Conservation (phyloP, 176 grass and related monocot species). For the Carex myosuroides region DNA sequence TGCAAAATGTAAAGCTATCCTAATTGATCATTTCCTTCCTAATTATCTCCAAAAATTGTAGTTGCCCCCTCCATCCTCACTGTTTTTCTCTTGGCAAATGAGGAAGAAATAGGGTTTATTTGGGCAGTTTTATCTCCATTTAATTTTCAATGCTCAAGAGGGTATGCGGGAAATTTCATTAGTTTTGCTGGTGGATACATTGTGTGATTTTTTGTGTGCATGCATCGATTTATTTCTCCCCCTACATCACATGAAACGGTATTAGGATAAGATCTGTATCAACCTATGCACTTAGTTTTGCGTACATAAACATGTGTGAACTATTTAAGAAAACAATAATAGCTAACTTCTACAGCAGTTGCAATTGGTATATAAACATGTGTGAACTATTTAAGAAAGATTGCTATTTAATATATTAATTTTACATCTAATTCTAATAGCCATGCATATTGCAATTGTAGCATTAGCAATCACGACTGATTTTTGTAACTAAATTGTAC, state of each 20-base stretch:
- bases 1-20: background rate
- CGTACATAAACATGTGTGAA: no score
- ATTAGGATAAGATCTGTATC: background rate
- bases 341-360: no score
- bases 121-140: background rate
- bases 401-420: no score
- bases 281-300: background rate
- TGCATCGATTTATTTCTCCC: background rate
- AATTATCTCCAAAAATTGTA: background rate
- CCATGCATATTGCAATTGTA: no score
- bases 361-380: no score
- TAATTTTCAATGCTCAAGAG: background rate
- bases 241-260: background rate
- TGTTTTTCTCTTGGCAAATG: background rate
- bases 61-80: background rate
- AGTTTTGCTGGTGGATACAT: background rate
- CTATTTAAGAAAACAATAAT: no score
- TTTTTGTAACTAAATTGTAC: no score
- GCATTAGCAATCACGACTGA: no score
- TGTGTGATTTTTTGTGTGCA: background rate
- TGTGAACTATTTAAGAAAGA: no score
- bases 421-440: no score
- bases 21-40: background rate
- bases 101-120: background rate
- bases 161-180: background rate